These are phyloP conservation scores for Metschnikowia arizonensis DNA, from an alignment of 805 yeast genomes.

Conservation along the genomic window DNA sequence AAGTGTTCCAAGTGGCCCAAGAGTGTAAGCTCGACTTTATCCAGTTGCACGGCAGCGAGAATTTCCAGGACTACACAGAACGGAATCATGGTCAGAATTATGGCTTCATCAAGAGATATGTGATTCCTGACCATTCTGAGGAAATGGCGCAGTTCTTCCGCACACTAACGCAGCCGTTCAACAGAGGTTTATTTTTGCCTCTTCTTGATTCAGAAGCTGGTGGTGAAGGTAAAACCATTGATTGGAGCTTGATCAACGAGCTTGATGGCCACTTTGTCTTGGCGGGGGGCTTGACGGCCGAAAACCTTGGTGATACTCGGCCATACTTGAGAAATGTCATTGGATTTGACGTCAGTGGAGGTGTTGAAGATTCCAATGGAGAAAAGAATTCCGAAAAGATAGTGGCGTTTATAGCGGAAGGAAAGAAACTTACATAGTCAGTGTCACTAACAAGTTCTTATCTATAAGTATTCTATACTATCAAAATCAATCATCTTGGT, in stretches of 20 bases:
- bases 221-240: constrained; percentile 81
- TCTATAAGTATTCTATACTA: not conserved
- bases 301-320: constrained; percentile 57
- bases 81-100: constrained; percentile 36
- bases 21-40: constrained; percentile 65
- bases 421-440: constrained; percentile 25
- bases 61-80: constrained; percentile 49
- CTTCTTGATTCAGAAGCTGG: constrained; percentile 86
- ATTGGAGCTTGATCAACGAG: constrained; percentile 51
- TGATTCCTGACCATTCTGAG: constrained; percentile 50
- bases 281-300: constrained; percentile 88
- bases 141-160: constrained; percentile 27
- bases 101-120: constrained; percentile 73
- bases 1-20: constrained; percentile 44
- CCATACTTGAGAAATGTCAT: constrained; percentile 51
- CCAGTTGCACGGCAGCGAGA: constrained; percentile 75
- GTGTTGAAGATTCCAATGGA: constrained; percentile 76
- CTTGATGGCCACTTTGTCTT: constrained; percentile 47
- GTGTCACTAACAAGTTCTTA: not conserved
- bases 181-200: constrained; percentile 47
- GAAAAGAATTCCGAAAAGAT: constrained; percentile 67
- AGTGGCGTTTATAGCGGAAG: constrained; percentile 50
- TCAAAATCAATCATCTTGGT: constrained; percentile 66
- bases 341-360: constrained; percentile 95
- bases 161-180: not conserved